A percentile compares a stretch with the other conserved stretches of the same genome.
These are phyloP conservation scores for Claviceps spartinae DNA, from an alignment of 2,329 filamentous ascomycete genomes.

Conservation along the genomic window DNA sequence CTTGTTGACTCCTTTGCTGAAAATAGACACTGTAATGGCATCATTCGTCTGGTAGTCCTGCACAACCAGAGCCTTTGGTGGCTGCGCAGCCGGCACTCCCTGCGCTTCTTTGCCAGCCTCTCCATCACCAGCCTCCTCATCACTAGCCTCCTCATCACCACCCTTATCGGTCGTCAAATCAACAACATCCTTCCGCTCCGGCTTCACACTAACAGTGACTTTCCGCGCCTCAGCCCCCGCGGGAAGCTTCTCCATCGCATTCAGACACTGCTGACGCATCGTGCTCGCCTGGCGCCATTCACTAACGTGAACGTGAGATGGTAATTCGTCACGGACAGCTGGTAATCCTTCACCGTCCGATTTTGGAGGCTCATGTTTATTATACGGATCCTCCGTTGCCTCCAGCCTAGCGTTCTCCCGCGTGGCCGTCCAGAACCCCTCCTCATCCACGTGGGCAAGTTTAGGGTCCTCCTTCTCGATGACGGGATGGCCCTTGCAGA, in stretches of 20 bases:
- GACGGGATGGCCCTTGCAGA: conserved; percentile 20
- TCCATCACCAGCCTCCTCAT: no score
- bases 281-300: conserved; percentile 29
- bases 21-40: conserved; percentile 25
- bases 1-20: conserved; percentile 28
- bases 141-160: no score
- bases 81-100: neutral
- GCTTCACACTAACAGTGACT: conserved; percentile 23
- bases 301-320: neutral
- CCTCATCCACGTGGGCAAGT: conserved; percentile 22
- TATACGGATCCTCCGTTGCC: conserved; percentile 6
- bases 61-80: conserved; percentile 10
- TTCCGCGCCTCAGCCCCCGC: conserved; percentile 32
- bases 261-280: conserved; percentile 34
- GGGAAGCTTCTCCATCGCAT: conserved; percentile 29
- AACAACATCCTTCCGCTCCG: conserved; percentile 18
- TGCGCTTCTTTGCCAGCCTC: no score
- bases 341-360: neutral
- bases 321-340: no score
- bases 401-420: conserved; percentile 16
- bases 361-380: conserved; percentile 11
- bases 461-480: conserved; percentile 20
- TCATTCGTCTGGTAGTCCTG: conserved; percentile 24
- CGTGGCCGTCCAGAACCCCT: conserved; percentile 34
- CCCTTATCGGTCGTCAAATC: conserved; percentile 5